phyloP scores from a whole-genome alignment of 768 basidiomycete species.

The Saitozyma sp. region DNA sequence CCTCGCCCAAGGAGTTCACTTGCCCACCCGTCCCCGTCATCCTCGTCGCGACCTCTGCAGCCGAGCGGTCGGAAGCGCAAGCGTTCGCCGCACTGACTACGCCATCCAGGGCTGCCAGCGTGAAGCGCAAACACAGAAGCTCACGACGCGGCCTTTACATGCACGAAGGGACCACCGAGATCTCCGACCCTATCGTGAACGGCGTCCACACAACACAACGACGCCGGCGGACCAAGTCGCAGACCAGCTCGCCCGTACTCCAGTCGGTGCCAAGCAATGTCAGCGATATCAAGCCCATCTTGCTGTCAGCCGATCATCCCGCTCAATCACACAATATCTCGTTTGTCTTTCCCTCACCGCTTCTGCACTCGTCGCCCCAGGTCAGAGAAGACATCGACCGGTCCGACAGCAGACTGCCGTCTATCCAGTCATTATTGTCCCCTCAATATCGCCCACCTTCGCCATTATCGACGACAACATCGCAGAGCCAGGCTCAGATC shows the following conservation, averaged over 20 bases:
- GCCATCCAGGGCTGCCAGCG: slow-evolving; percentile 8
- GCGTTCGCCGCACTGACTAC: slow-evolving; percentile 6
- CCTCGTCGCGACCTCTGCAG: slow-evolving; percentile 17
- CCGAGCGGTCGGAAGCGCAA: slow-evolving; percentile 23
- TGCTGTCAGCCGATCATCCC: slow-evolving; percentile 27
- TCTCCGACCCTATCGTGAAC: slow-evolving; percentile 22
- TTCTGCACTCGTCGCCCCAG: slow-evolving; percentile 2
- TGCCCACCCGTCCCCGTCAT: slow-evolving; percentile 28
- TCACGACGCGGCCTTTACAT: slow-evolving; percentile 42
- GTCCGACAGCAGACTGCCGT: neutral
- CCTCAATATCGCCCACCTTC: slow-evolving; percentile 12
- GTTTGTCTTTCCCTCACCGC: slow-evolving; percentile 38
- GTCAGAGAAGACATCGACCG: neutral
- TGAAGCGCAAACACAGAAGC: slow-evolving; percentile 24
- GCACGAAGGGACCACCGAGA: slow-evolving; percentile 44
- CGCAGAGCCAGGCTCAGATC: neutral
- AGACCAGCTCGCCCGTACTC: slow-evolving; percentile 2
- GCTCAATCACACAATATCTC: slow-evolving; percentile 35
- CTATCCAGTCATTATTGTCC: neutral
- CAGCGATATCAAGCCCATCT: slow-evolving; percentile 36
- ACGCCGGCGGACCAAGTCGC: slow-evolving; percentile 1
- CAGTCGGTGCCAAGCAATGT: neutral
- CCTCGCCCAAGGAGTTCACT: slow-evolving; percentile 15
- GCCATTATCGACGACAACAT: slow-evolving; percentile 13
- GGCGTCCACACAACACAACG: slow-evolving; percentile 9